Evolutionary conservation across 306 rosid genomes (phyloP).

Genomic region (Acmispon strigosus): DNA sequence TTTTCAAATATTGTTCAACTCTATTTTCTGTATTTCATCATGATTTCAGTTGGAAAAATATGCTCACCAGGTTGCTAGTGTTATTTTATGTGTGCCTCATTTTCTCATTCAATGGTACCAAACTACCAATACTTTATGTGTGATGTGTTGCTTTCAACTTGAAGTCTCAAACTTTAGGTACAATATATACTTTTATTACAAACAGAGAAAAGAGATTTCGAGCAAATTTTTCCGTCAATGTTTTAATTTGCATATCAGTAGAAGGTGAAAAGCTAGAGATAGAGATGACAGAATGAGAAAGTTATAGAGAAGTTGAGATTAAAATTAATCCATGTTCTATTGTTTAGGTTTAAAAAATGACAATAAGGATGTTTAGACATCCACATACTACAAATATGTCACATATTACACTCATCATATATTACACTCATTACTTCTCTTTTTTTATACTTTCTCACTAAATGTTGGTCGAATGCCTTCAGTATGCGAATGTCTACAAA

Average conservation of each 20-base stretch:
- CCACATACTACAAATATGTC: too few relatives aligned
- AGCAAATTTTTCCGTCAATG: too few relatives aligned
- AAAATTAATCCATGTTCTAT: neutral
- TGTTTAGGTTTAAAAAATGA: neutral
- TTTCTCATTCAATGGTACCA: neutral
- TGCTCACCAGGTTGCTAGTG: slow-evolving; percentile 20
- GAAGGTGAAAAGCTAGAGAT: too few relatives aligned
- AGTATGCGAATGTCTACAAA: too few relatives aligned
- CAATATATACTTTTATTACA: too few relatives aligned
- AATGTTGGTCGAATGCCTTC: too few relatives aligned
- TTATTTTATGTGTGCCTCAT: slow-evolving; percentile 12
- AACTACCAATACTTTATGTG: neutral
- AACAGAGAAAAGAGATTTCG: too few relatives aligned
- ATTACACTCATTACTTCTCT: too few relatives aligned
- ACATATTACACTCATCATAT: too few relatives aligned
- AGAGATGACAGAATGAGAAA: neutral
- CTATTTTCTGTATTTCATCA: slow-evolving; percentile 21
- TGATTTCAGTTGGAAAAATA: slow-evolving; percentile 15
- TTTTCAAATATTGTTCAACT: neutral
- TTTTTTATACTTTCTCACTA: too few relatives aligned
- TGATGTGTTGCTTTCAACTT: slow-evolving; percentile 9
- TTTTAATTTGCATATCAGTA: too few relatives aligned
- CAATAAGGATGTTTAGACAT: too few relatives aligned
- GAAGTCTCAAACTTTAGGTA: neutral
- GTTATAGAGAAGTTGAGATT: neutral